phyloP scores from a whole-genome alignment of 192 early-diverging fungal genomes.

The Dimargaris xerosporica region DNA sequence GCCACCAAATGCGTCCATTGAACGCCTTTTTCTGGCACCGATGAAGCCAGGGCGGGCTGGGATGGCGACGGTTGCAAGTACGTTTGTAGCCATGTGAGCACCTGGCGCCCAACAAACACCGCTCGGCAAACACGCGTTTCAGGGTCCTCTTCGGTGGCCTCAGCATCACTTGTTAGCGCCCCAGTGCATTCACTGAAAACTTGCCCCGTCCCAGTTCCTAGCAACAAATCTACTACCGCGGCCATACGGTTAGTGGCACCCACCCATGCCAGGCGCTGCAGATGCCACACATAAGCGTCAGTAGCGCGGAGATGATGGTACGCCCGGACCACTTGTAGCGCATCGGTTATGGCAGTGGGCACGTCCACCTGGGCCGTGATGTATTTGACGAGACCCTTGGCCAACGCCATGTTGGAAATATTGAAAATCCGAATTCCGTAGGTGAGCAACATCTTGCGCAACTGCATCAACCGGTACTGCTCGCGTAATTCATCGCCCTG shows the following conservation, averaged over 20 bases:
- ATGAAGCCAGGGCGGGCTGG: too few relatives aligned
- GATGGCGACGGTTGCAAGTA: too few relatives aligned
- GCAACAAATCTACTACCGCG: too few relatives aligned
- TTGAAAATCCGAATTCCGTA: constrained; percentile 42
- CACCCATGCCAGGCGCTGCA: constrained; percentile 31
- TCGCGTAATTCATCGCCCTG: constrained; percentile 34
- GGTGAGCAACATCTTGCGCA: constrained; percentile 40
- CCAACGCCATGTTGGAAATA: constrained; percentile 37
- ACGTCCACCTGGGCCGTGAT: constrained; percentile 31
- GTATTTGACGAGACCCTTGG: constrained; percentile 31
- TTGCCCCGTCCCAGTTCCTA: too few relatives aligned
- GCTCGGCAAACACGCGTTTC: constrained; percentile 14
- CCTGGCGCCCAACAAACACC: constrained; percentile 20
- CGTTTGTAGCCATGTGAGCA: constrained; percentile 17
- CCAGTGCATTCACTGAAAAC: too few relatives aligned
- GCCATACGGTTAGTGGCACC: constrained; percentile 15
- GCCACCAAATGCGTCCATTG: not conserved
- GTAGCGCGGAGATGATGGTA: constrained; percentile 37
- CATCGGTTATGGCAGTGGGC: constrained; percentile 39
- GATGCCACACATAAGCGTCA: constrained; percentile 34
- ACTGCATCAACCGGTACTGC: constrained; percentile 43
- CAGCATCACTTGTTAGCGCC: too few relatives aligned
- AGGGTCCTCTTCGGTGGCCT: constrained; percentile 11
- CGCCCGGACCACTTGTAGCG: constrained; percentile 36
- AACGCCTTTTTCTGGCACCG: too few relatives aligned